Percentiles rank a stretch among this genome's conserved stretches.
phyloP scores from a whole-genome alignment of 371 early-diverging fungal species.

The Mucor irregularis region DNA sequence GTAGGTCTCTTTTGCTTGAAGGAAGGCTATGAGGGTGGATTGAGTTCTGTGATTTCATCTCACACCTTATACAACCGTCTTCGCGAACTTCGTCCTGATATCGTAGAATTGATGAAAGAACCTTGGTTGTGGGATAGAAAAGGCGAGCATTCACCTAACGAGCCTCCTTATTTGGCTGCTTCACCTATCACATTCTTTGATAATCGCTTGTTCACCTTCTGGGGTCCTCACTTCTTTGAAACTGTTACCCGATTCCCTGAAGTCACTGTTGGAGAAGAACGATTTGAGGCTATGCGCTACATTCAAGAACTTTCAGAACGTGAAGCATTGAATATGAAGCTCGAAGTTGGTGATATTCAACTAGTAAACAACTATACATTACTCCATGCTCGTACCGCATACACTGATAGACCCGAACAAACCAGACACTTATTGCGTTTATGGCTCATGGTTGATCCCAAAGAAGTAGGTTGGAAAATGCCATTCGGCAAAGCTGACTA shows the following conservation, averaged over 20 bases:
- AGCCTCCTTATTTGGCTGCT: slow-evolving; percentile 32
- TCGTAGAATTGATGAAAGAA: slow-evolving; percentile 42
- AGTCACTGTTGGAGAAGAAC: slow-evolving; percentile 23
- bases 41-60: slow-evolving; percentile 42
- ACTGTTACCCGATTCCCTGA: slow-evolving; percentile 43
- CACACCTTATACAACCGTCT: slow-evolving; percentile 48
- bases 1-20: slow-evolving; percentile 40
- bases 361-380: slow-evolving; percentile 48
- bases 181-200: slow-evolving; percentile 36
- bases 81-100: slow-evolving; percentile 39
- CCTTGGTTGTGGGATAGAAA: slow-evolving; percentile 52
- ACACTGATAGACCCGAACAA: slow-evolving; percentile 28
- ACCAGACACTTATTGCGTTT: slow-evolving; percentile 43
- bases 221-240: slow-evolving; percentile 50
- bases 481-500: slow-evolving; percentile 37
- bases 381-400: slow-evolving; percentile 46
- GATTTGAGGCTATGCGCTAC: slow-evolving; percentile 43
- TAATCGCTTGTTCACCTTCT: slow-evolving; percentile 39
- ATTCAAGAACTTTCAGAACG: slow-evolving; percentile 41
- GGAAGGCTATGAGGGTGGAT: slow-evolving; percentile 38
- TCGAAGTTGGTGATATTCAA: slow-evolving; percentile 46
- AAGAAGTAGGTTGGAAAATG: slow-evolving; percentile 40
- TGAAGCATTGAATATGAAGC: slow-evolving; percentile 44
- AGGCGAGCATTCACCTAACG: slow-evolving; percentile 34
- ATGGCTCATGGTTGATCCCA: slow-evolving; percentile 34